Evolutionary conservation across 768 basidiomycete genomes (phyloP).

Genomic region (Albatrellus ellisii): DNA sequence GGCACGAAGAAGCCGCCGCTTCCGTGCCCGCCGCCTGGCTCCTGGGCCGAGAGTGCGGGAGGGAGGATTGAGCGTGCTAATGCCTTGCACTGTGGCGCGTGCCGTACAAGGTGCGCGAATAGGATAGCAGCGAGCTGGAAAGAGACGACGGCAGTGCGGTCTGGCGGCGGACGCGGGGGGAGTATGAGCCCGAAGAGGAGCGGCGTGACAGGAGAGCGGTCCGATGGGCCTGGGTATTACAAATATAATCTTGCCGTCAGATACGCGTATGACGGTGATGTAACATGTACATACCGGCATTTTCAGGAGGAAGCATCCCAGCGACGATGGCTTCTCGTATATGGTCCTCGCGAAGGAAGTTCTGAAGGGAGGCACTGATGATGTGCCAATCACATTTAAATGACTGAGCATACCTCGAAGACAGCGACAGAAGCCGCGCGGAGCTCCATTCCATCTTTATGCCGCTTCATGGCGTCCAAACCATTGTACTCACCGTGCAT

Average conservation of each 20-base stretch:
- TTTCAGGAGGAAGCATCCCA: constrained; percentile 53
- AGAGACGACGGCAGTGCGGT: constrained; percentile 42
- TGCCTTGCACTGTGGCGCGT: constrained; percentile 48
- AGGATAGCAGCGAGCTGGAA: constrained; percentile 67
- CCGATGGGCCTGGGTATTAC: constrained; percentile 18
- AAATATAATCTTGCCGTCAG: no score
- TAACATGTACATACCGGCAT: constrained; percentile 22
- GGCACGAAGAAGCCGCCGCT: constrained; percentile 58
- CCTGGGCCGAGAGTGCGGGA: constrained; percentile 17
- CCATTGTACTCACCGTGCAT: constrained; percentile 85
- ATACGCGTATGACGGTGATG: constrained; percentile 13
- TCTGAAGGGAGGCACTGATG: constrained; percentile 26
- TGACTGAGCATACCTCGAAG: constrained; percentile 55
- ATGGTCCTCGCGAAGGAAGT: constrained; percentile 66
- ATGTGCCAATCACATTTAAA: background rate
- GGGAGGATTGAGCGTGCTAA: constrained; percentile 56
- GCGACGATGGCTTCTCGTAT: constrained; percentile 55
- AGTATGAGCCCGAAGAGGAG: constrained; percentile 56
- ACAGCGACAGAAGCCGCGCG: constrained; percentile 66
- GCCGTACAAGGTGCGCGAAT: constrained; percentile 68
- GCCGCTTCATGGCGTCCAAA: constrained; percentile 38
- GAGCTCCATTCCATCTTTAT: constrained; percentile 58
- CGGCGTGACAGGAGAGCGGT: constrained; percentile 42
- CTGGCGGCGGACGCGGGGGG: constrained; percentile 47
- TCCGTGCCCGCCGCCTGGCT: constrained; percentile 19